Percentiles rank a stretch among this genome's conserved stretches.
phyloP scores from a whole-genome alignment of 345 rosid genomes.

The Syzygium grande region DNA sequence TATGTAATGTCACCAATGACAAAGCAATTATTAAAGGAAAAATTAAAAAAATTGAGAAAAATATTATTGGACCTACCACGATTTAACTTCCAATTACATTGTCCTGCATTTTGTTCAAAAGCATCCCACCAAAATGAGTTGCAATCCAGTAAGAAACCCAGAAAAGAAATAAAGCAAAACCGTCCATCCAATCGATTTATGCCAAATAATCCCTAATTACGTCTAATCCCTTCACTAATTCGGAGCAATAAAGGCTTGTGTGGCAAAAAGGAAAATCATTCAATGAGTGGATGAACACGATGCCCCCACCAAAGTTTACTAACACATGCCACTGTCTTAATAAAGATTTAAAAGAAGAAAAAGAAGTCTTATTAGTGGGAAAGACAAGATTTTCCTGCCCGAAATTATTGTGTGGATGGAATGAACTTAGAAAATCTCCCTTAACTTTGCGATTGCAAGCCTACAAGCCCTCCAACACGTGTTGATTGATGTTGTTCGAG shows the following conservation, averaged over 20 bases:
- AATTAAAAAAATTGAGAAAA: background rate
- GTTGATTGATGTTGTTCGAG: background rate
- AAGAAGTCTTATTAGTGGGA: background rate
- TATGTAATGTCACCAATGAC: background rate
- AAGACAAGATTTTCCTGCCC: background rate
- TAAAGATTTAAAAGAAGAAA: background rate
- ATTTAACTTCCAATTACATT: background rate
- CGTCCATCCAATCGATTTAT: constrained; percentile 2
- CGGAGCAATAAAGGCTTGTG: background rate
- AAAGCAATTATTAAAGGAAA: background rate
- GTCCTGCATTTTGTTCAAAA: background rate
- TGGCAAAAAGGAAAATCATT: background rate
- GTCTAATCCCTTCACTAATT: background rate
- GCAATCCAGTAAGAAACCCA: background rate
- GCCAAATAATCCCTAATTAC: background rate
- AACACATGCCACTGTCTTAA: background rate
- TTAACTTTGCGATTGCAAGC: background rate
- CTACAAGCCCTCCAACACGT: background rate
- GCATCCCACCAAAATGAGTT: background rate
- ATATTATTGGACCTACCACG: background rate
- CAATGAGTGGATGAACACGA: background rate
- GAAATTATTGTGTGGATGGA: background rate
- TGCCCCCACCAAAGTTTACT: background rate
- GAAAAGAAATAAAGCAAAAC: background rate
- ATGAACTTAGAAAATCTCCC: background rate